Conservation (phyloP, 768 basidiomycete genomes). For the Mrakia frigida region DNA sequence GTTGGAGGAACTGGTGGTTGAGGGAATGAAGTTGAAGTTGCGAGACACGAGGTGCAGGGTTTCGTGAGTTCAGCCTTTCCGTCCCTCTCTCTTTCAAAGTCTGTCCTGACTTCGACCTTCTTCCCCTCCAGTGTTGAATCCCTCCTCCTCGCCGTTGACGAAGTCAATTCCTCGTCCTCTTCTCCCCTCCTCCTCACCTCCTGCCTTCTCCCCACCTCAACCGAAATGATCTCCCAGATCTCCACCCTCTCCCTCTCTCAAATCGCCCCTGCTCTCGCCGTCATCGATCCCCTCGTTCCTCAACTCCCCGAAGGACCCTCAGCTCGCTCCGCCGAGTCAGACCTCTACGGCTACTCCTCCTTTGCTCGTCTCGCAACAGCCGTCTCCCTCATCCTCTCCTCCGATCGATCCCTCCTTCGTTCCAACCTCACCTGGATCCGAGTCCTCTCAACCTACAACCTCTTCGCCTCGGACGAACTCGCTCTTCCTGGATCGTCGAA, state of each 20-base stretch:
- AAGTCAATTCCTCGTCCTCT: neutral
- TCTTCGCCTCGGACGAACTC: conserved; percentile 61
- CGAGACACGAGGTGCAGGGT: neutral
- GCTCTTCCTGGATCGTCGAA: conserved; percentile 52
- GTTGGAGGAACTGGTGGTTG: neutral
- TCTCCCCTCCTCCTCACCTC: neutral
- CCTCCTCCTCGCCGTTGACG: conserved; percentile 2
- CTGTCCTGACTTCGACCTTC: neutral
- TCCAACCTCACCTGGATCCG: conserved; percentile 62
- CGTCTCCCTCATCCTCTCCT: conserved; percentile 54
- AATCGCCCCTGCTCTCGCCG: conserved; percentile 35
- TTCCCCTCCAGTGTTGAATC: conserved; percentile 2
- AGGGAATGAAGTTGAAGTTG: conserved; percentile 12
- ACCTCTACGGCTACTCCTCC: conserved; percentile 55
- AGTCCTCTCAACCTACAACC: conserved; percentile 60
- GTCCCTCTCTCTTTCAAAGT: neutral
- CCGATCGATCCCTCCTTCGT: conserved; percentile 59
- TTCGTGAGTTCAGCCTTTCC: neutral
- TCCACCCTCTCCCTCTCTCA: conserved; percentile 7
- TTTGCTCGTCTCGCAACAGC: conserved; percentile 63
- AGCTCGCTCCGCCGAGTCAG: conserved; percentile 37
- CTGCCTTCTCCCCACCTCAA: conserved; percentile 1
- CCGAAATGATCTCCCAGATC: conserved; percentile 13
- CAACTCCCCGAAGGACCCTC: conserved; percentile 39
- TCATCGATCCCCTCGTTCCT: conserved; percentile 59